Percentiles rank a stretch among this genome's conserved stretches.
Conservation (phyloP, 2,329 filamentous ascomycete species). For the Elsinoe arachidis region DNA sequence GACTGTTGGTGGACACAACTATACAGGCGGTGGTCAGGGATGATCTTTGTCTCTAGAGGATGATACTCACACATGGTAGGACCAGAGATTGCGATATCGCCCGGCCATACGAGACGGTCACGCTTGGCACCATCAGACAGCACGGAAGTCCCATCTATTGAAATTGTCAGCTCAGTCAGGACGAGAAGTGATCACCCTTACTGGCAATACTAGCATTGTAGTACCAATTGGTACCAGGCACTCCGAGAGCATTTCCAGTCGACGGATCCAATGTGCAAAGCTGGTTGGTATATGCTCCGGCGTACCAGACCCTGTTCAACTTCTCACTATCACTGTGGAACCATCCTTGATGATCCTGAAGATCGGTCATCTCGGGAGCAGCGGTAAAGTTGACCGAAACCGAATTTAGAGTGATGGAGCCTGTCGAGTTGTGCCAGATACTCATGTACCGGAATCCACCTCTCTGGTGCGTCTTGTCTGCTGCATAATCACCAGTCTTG, state of each 20-base stretch:
- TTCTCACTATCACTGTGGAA: slow-evolving; percentile 37
- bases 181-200: background rate
- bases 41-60: background rate
- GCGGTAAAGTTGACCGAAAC: background rate
- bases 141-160: slow-evolving; percentile 20
- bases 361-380: background rate
- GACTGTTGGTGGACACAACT: slow-evolving; percentile 45
- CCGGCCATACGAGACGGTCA: slow-evolving; percentile 49
- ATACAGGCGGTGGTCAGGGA: background rate
- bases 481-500: too few relatives aligned
- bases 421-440: too few relatives aligned
- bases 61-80: slow-evolving; percentile 34
- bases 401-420: too few relatives aligned
- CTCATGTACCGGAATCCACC: too few relatives aligned
- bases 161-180: too few relatives aligned
- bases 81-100: slow-evolving; percentile 49
- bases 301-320: slow-evolving; percentile 38
- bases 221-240: slow-evolving; percentile 22
- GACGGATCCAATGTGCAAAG: background rate
- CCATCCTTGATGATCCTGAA: slow-evolving; percentile 24
- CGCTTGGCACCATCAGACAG: slow-evolving; percentile 47
- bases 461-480: too few relatives aligned
- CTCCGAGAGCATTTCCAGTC: background rate
- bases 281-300: slow-evolving; percentile 20
- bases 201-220: slow-evolving; percentile 28